Percentiles rank a stretch among this genome's conserved stretches.
Evolutionary conservation across 2,329 filamentous ascomycete genomes (phyloP).

Genomic region (Penicillium sp.): DNA sequence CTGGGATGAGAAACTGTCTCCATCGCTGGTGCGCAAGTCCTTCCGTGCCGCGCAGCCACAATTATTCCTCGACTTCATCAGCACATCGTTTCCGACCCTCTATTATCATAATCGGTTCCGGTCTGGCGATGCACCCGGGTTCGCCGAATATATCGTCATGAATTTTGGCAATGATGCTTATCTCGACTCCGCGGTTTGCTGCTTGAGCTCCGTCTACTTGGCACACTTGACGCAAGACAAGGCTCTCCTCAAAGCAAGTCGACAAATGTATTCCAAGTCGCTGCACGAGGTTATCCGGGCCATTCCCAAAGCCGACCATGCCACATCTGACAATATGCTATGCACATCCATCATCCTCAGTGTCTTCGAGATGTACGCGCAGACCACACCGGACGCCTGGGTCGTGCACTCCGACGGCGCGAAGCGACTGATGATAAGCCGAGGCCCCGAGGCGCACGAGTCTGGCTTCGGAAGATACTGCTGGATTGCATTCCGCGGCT

Average conservation of each 20-base stretch:
- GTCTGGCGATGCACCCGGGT: slow-evolving; percentile 16
- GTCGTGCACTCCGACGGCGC: slow-evolving; percentile 32
- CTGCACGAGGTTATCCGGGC: slow-evolving; percentile 26
- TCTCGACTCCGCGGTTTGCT: slow-evolving; percentile 22
- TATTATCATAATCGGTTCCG: slow-evolving; percentile 25
- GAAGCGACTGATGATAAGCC: slow-evolving; percentile 28
- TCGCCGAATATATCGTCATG: slow-evolving; percentile 19
- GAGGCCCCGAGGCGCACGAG: slow-evolving; percentile 25
- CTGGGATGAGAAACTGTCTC: slow-evolving; percentile 18
- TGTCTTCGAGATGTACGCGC: slow-evolving; percentile 36
- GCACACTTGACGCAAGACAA: slow-evolving; percentile 21
- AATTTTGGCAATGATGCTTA: slow-evolving; percentile 20
- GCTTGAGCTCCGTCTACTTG: slow-evolving; percentile 22
- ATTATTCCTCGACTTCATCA: slow-evolving; percentile 22
- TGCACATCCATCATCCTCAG: slow-evolving; percentile 33
- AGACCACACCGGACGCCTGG: slow-evolving; percentile 31
- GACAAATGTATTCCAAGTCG: slow-evolving; percentile 27
- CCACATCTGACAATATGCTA: slow-evolving; percentile 28
- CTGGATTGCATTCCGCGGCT: slow-evolving; percentile 33
- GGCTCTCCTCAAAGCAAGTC: slow-evolving; percentile 18
- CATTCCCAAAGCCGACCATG: slow-evolving; percentile 20
- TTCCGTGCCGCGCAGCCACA: slow-evolving; percentile 18
- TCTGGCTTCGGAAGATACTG: slow-evolving; percentile 29
- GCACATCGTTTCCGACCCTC: slow-evolving; percentile 23
- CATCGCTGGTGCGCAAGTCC: slow-evolving; percentile 18